Conservation (phyloP, 352 stramenopile species). For the Phytophthora cactorum region DNA sequence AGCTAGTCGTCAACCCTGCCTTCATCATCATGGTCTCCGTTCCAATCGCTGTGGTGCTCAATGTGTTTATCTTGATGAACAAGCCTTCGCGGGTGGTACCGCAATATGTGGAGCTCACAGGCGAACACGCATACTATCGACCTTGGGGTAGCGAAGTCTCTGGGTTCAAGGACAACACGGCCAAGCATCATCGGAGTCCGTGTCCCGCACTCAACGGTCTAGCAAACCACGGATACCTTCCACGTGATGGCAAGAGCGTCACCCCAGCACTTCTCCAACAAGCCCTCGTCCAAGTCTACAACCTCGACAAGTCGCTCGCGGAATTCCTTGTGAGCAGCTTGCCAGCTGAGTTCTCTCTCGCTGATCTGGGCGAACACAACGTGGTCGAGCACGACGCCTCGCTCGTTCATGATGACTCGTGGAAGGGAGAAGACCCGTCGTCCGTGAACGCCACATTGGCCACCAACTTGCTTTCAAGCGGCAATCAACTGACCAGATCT, state of each 20-base stretch:
- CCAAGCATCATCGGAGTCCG: conserved; percentile 52
- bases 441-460: conserved; percentile 56
- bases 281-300: conserved; percentile 52
- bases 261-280: conserved; percentile 41
- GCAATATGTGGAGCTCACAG: conserved; percentile 10
- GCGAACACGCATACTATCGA: conserved; percentile 47
- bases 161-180: conserved; percentile 42
- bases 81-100: background rate
- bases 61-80: conserved; percentile 7
- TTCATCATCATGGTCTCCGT: conserved; percentile 21
- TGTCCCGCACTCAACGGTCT: conserved; percentile 73
- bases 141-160: conserved; percentile 43
- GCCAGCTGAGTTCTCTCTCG: conserved; percentile 50
- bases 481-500: conserved; percentile 40
- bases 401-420: conserved; percentile 68
- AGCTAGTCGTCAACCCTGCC: conserved; percentile 10
- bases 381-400: conserved; percentile 82
- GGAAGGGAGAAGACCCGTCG: conserved; percentile 47
- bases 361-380: conserved; percentile 60
- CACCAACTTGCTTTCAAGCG: conserved; percentile 39
- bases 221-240: conserved; percentile 70
- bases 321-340: conserved; percentile 43
- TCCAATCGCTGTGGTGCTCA: conserved; percentile 16
- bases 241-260: conserved; percentile 62
- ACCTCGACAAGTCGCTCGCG: conserved; percentile 45